These are phyloP conservation scores for Rutstroemia sp. DNA, from an alignment of 2,329 filamentous ascomycete genomes.

Conservation along the genomic window DNA sequence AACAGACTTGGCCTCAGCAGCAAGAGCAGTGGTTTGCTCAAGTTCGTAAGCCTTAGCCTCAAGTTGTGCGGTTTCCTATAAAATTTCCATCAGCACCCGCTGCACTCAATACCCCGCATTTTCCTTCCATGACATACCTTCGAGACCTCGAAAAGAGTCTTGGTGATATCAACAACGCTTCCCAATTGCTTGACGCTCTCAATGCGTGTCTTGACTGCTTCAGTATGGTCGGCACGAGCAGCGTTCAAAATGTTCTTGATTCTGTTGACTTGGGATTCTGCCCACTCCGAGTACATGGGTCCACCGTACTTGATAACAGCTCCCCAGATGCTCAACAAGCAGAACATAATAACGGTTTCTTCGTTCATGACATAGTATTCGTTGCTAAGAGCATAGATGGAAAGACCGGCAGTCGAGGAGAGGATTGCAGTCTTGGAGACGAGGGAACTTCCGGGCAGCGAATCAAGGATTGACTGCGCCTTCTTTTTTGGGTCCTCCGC, in stretches of 20 bases:
- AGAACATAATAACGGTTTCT: conserved; percentile 91
- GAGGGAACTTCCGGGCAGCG: conserved; percentile 84
- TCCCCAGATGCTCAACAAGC: conserved; percentile 86
- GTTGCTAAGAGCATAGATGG: conserved; percentile 94
- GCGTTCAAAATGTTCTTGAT: conserved; percentile 93
- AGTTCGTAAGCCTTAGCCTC: conserved; percentile 96
- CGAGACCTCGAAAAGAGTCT: conserved; percentile 93
- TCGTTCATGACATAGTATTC: conserved; percentile 99
- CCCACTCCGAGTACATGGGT: conserved; percentile 88
- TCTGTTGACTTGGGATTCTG: conserved; percentile 75
- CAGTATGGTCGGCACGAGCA: conserved; percentile 88
- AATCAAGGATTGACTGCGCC: conserved; percentile 90
- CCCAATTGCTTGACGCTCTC: conserved; percentile 90
- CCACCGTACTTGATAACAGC: conserved; percentile 90
- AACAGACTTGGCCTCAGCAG: conserved; percentile 86
- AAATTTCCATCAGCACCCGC: conserved; percentile 7
- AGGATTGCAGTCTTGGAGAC: conserved; percentile 96
- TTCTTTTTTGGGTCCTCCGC: conserved; percentile 90
- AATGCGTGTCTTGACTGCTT: conserved; percentile 91
- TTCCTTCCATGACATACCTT: conserved; percentile 58
- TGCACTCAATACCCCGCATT: neutral
- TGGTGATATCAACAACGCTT: conserved; percentile 92
- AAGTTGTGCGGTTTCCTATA: conserved; percentile 79
- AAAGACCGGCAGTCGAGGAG: conserved; percentile 83
- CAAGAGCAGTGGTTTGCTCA: conserved; percentile 90